These are phyloP conservation scores for Pachysandra terminalis DNA, from an alignment of 164 flowering plant genomes.

Conservation along the genomic window DNA sequence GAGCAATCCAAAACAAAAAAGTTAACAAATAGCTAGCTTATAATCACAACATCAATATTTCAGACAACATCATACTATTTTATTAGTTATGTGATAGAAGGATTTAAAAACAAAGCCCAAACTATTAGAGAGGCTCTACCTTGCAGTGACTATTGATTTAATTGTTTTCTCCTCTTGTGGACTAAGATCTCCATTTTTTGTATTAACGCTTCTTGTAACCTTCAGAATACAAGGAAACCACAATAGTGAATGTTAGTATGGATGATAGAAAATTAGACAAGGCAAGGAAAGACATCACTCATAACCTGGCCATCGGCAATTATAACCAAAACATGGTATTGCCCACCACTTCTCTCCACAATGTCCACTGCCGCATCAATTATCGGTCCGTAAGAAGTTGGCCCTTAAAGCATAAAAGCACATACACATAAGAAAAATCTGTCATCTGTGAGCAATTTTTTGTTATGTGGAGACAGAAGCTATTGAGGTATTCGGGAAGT, in stretches of 20 bases:
- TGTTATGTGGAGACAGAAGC: too few relatives aligned
- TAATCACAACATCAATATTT: background rate
- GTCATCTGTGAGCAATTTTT: too few relatives aligned
- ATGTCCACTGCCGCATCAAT: conserved; percentile 70
- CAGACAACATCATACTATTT: background rate
- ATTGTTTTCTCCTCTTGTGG: conserved; percentile 58
- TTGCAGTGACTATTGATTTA: conserved; percentile 54
- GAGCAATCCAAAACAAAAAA: too few relatives aligned
- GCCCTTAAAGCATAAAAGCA: conserved; percentile 41
- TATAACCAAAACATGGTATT: conserved; percentile 66
- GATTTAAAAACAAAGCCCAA: background rate
- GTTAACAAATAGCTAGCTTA: too few relatives aligned
- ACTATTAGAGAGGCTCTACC: conserved; percentile 27
- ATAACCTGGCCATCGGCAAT: conserved; percentile 77
- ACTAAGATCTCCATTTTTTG: conserved; percentile 35
- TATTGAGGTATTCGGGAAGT: too few relatives aligned
- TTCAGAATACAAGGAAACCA: conserved; percentile 17
- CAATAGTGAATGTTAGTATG: background rate
- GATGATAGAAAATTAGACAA: background rate
- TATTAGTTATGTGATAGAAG: too few relatives aligned
- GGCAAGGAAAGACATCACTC: background rate
- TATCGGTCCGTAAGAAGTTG: conserved; percentile 75
- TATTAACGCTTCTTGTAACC: conserved; percentile 61
- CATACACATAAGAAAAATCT: background rate
- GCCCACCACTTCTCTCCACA: conserved; percentile 69